Conservation (phyloP, 2,329 filamentous ascomycete species). For the Penicillium sp. region DNA sequence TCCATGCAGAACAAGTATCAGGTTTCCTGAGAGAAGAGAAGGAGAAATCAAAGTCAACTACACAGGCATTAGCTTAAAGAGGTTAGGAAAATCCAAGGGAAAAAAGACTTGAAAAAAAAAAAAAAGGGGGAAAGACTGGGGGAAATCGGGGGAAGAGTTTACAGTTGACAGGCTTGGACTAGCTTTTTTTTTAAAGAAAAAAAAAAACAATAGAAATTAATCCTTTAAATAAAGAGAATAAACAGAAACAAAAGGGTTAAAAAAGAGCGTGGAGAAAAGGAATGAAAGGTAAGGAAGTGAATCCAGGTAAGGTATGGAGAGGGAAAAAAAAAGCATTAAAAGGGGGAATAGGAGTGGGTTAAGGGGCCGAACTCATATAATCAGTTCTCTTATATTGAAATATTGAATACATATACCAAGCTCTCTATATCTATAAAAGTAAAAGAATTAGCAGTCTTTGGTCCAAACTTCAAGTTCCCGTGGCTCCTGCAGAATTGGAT, state of each 20-base stretch:
- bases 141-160: slow-evolving; percentile 15
- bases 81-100: slow-evolving; percentile 19
- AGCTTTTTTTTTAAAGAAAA: not conserved
- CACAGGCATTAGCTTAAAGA: slow-evolving; percentile 23
- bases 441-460: too few relatives aligned
- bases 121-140: slow-evolving; percentile 21
- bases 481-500: slow-evolving; percentile 26
- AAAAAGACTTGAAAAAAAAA: slow-evolving; percentile 14
- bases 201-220: slow-evolving; percentile 1
- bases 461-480: slow-evolving; percentile 13
- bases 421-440: too few relatives aligned
- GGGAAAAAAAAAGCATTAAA: slow-evolving; percentile 23
- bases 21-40: slow-evolving; percentile 10
- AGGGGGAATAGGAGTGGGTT: slow-evolving; percentile 31
- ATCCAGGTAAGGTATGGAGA: slow-evolving; percentile 21
- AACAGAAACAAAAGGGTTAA: slow-evolving; percentile 28
- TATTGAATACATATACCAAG: too few relatives aligned
- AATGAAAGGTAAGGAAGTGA: slow-evolving; percentile 30
- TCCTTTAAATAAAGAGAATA: slow-evolving; percentile 7
- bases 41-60: slow-evolving; percentile 14
- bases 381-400: too few relatives aligned
- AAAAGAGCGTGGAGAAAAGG: slow-evolving; percentile 27
- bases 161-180: slow-evolving; percentile 2
- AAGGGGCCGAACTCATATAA: slow-evolving; percentile 15
- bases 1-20: slow-evolving; percentile 3